Conservation (phyloP, 106 monocot species). For the Gastrodia elata region DNA sequence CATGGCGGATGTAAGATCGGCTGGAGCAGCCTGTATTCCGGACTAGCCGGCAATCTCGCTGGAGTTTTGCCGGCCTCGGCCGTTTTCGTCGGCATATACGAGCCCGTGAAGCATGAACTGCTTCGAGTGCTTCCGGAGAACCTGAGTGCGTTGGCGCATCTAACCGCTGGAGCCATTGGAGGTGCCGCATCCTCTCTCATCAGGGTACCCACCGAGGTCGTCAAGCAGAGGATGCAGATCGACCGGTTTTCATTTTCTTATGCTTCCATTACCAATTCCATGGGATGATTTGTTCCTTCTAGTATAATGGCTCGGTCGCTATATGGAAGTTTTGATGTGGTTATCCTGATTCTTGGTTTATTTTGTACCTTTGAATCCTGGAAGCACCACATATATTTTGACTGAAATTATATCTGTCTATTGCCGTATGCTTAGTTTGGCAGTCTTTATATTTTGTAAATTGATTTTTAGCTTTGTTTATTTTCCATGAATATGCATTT, state of each 20-base stretch:
- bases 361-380: too few relatives aligned
- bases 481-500: too few relatives aligned
- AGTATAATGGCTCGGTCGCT: too few relatives aligned
- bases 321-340: too few relatives aligned
- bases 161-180: constrained; percentile 93
- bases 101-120: constrained; percentile 84
- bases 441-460: too few relatives aligned
- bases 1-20: constrained; percentile 76
- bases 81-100: constrained; percentile 92
- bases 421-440: too few relatives aligned
- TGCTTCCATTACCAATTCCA: too few relatives aligned
- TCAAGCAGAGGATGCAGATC: constrained; percentile 98
- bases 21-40: constrained; percentile 86
- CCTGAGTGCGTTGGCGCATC: constrained; percentile 79
- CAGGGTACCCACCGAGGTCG: constrained; percentile 99
- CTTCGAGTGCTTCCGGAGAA: constrained; percentile 77
- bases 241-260: constrained; percentile 84
- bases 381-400: too few relatives aligned
- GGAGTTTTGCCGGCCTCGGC: constrained; percentile 99
- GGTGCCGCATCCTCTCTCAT: constrained; percentile 86
- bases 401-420: too few relatives aligned
- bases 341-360: too few relatives aligned
- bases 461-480: too few relatives aligned
- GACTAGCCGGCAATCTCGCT: constrained; percentile 88
- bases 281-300: too few relatives aligned